Percentiles rank a stretch among this genome's conserved stretches.
Evolutionary conservation across 495 filamentous ascomycete species (phyloP).

Genomic region (Xylaria grammica): DNA sequence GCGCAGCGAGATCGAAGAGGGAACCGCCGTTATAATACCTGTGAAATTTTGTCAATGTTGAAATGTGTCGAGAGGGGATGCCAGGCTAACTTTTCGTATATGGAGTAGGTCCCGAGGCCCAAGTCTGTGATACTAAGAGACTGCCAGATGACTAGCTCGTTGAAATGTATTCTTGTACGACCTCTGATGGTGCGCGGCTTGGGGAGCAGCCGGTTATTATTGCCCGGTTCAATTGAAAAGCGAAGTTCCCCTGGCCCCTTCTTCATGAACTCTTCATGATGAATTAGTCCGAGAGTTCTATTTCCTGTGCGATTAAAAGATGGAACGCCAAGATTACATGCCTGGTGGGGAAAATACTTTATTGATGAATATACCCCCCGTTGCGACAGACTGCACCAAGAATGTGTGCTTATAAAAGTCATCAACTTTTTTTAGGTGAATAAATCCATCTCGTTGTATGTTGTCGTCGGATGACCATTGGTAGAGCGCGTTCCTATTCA

Average conservation of each 20-base stretch:
- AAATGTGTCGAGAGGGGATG: background rate
- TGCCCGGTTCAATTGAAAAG: background rate
- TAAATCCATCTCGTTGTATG: background rate
- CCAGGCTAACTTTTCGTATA: background rate
- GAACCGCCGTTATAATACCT: conserved; percentile 9
- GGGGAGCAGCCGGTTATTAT: background rate
- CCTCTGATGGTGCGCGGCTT: background rate
- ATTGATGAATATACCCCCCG: background rate
- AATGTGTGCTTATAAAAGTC: background rate
- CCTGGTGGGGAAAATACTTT: background rate
- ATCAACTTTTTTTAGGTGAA: background rate
- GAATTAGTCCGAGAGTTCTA: background rate
- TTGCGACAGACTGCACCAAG: background rate
- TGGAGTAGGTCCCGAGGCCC: background rate
- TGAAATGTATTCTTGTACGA: background rate
- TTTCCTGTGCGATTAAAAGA: background rate
- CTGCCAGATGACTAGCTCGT: conserved; percentile 8
- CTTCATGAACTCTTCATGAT: background rate
- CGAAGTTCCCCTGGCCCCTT: background rate
- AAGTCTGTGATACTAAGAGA: too few relatives aligned
- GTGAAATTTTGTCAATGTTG: background rate
- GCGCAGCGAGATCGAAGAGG: background rate
- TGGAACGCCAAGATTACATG: background rate
- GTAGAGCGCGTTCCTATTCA: too few relatives aligned
- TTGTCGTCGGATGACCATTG: background rate